These are phyloP conservation scores for Penicillium tannophilum DNA, from an alignment of 495 filamentous ascomycete species.

Conservation along the genomic window DNA sequence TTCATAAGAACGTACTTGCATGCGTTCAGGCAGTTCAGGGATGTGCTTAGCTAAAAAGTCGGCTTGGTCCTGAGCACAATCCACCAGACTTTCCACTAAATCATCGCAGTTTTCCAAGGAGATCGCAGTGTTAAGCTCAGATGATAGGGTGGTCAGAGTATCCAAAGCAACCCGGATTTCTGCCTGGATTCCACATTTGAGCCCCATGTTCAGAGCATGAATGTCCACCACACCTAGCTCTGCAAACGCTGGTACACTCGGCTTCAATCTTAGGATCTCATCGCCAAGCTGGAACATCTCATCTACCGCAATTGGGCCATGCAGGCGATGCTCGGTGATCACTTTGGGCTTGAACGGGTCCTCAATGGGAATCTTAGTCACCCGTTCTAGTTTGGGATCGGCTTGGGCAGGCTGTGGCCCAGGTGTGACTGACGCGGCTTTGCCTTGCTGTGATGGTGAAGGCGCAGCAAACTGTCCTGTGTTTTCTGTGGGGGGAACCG, in stretches of 20 bases:
- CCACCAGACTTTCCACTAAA: constrained; percentile 81
- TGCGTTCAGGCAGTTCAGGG: constrained; percentile 79
- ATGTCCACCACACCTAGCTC: constrained; percentile 90
- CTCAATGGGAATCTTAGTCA: constrained; percentile 45
- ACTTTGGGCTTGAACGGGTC: constrained; percentile 62
- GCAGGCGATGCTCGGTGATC: constrained; percentile 52
- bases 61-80: constrained; percentile 86
- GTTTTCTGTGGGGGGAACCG: constrained; percentile 35
- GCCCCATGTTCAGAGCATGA: constrained; percentile 84
- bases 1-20: constrained; percentile 81
- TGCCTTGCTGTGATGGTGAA: constrained; percentile 37
- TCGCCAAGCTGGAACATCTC: constrained; percentile 62
- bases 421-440: constrained; percentile 41
- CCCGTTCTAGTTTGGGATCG: constrained; percentile 51
- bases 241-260: constrained; percentile 69
- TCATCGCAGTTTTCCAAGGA: constrained; percentile 81
- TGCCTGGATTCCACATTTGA: constrained; percentile 88
- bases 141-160: constrained; percentile 72
- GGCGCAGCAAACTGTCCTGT: constrained; percentile 35
- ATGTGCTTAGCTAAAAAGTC: constrained; percentile 78
- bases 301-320: constrained; percentile 66
- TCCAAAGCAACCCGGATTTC: constrained; percentile 90
- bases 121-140: constrained; percentile 60
- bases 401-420: constrained; percentile 45
- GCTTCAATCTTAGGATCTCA: constrained; percentile 64